Evolutionary conservation across 768 basidiomycete species (phyloP), one percentile per base, ranked within the genome.

Genomic region (Lepiota venenata): DNA sequence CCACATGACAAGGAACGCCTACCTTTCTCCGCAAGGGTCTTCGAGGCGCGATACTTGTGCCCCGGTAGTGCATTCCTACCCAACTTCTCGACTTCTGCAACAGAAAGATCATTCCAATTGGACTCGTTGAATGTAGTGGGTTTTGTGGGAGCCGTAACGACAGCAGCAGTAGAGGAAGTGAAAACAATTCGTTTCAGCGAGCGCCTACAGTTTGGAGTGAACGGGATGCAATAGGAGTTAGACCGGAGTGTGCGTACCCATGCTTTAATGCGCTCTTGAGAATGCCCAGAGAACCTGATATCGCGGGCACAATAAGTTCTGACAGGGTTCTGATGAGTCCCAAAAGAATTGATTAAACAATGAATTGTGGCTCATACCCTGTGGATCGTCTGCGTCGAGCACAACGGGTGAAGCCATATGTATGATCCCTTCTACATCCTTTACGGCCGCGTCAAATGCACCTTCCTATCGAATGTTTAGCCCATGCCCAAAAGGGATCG

Each of bases 381-480:
- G 50, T 2, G 78, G 76, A 35, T 82, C 71, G 15, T 71, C 68
- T 2, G 68, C 73, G 1, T 75, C 66, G 37, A 73, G 60, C 49
- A 76, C 69, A 60, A 82, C 74, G 1, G 86, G 85, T 2, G 84
- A 86, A 0, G 84, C 84, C 2, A 76, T 79, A 61, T 88, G 87
- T 37, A 71, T 73, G 50, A 91, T 77, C 0, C 77, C 50, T 54
- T 87, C 81, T 11, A 89, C 80, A 1, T 77, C 87, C 62, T 81
- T 78, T 56, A 89, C 83, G 0, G 83, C 87, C 43, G 86, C 81
- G 63, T 91, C 85, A 58, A 89, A 92, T 0, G 83, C 85, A 6
- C 78, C 79, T 1, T 74, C 75, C 81, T 81, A 52, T 27, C 21
- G 9, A 20, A 37, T 14, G 35, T 25, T 16, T 22, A 41, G n/a